Percentiles rank a stretch among this genome's conserved stretches.
Evolutionary conservation across 345 rosid genomes (phyloP).

Genomic region (Aquilaria malaccensis): DNA sequence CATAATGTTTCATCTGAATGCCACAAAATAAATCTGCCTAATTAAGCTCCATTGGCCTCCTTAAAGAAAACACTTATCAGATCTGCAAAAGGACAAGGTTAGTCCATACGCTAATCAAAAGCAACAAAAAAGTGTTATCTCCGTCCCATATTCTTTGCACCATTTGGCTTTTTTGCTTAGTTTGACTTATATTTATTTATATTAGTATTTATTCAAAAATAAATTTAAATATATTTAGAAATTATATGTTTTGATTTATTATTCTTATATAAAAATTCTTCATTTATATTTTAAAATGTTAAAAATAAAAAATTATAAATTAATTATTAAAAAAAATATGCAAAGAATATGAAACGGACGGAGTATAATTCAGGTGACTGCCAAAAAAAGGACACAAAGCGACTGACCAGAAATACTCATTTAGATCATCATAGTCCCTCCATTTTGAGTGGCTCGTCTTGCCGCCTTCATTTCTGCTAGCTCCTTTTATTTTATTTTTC

Average conservation of each 20-base stretch:
- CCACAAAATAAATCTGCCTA: slow-evolving; percentile 60
- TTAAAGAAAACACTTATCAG: slow-evolving; percentile 56
- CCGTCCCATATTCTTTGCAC: no score
- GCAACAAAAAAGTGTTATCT: not conserved
- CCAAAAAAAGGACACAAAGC: no score
- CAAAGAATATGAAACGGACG: no score
- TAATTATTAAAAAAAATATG: not conserved
- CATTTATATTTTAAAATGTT: no score
- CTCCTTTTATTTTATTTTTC: slow-evolving; percentile 47
- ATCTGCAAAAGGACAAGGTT: slow-evolving; percentile 40
- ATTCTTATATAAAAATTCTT: no score
- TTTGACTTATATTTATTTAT: no score
- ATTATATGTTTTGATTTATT: no score
- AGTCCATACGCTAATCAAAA: slow-evolving; percentile 8
- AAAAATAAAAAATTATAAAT: not conserved
- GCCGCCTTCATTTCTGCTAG: slow-evolving; percentile 67
- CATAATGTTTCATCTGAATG: slow-evolving; percentile 35
- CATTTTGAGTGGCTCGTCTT: slow-evolving; percentile 91
- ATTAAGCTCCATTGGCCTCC: slow-evolving; percentile 58
- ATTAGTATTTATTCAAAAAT: no score
- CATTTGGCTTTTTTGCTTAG: no score
- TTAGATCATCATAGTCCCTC: slow-evolving; percentile 98
- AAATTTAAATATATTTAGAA: no score
- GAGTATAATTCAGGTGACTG: not conserved
- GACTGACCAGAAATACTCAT: slow-evolving; percentile 90